A percentile compares a stretch with the other conserved stretches of the same genome.
These are phyloP conservation scores for Candolleomyces aberdarensis DNA, from an alignment of 768 basidiomycete genomes.

Conservation along the genomic window DNA sequence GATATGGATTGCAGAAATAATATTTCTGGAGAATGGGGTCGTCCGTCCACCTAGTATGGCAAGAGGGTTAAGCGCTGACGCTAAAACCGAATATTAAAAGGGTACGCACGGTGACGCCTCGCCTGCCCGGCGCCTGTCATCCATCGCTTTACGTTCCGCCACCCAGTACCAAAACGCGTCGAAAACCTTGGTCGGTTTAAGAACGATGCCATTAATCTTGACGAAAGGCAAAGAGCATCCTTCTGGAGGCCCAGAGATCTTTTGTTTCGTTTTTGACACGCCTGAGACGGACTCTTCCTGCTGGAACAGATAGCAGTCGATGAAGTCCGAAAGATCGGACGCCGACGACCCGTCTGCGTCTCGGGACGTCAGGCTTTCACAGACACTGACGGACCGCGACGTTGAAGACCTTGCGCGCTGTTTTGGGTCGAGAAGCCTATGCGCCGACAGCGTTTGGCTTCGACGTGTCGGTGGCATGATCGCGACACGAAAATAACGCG, in stretches of 20 bases:
- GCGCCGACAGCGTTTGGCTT: neutral
- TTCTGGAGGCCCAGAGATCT: neutral
- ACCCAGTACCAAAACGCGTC: conserved; percentile 61
- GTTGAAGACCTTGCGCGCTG: neutral
- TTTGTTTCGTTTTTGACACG: neutral
- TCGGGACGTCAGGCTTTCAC: neutral
- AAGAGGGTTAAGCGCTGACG: neutral
- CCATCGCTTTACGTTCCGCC: conserved; percentile 55
- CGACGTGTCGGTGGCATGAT: neutral
- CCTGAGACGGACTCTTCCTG: neutral
- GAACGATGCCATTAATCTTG: conserved; percentile 34
- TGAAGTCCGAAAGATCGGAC: neutral
- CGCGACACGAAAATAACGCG: neutral
- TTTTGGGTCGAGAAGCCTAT: neutral
- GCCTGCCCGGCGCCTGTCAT: conserved; percentile 51
- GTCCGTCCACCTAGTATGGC: conserved; percentile 56
- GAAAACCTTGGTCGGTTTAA: conserved; percentile 49
- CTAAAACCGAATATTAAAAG: neutral
- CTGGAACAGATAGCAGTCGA: neutral
- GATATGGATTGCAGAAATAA: conserved; percentile 73
- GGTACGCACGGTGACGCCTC: conserved; percentile 42
- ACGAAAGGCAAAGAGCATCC: conserved; percentile 10
- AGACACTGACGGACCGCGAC: neutral
- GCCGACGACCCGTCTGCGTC: neutral
- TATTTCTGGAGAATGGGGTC: conserved; percentile 54